These are phyloP conservation scores for Boletus reticuloceps DNA, from an alignment of 768 basidiomycete genomes.

Conservation along the genomic window DNA sequence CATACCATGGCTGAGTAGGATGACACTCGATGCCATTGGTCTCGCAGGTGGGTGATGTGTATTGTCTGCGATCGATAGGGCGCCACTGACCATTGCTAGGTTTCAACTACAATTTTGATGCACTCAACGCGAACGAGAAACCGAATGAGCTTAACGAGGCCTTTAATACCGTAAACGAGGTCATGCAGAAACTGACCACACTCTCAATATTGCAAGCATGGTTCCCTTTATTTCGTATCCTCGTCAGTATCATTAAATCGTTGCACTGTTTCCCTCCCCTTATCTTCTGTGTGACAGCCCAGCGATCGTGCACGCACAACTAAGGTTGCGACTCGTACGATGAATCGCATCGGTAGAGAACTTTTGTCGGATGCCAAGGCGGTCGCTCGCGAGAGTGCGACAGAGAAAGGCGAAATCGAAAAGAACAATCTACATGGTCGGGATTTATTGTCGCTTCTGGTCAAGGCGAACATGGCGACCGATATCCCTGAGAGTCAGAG, in stretches of 20 bases:
- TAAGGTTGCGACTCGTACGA: conserved; percentile 37
- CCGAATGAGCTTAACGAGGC: conserved; percentile 34
- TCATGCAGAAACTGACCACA: conserved; percentile 1
- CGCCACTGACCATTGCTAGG: conserved; percentile 11
- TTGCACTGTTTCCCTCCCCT: background rate
- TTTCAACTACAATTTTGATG: conserved; percentile 36
- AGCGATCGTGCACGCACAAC: conserved; percentile 16
- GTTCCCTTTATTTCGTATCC: conserved; percentile 37
- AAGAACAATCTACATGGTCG: conserved; percentile 36
- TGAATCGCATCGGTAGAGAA: conserved; percentile 48
- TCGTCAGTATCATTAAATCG: conserved; percentile 32
- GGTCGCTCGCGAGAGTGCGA: conserved; percentile 24
- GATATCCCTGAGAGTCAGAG: conserved; percentile 54
- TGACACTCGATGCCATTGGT: conserved; percentile 41
- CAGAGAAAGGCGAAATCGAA: conserved; percentile 31
- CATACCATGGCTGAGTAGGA: conserved; percentile 30
- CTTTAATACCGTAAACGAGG: conserved; percentile 26
- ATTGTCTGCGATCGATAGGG: background rate
- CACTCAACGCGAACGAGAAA: conserved; percentile 25
- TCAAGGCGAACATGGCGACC: conserved; percentile 61
- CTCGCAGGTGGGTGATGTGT: conserved; percentile 30
- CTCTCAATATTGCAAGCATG: conserved; percentile 33
- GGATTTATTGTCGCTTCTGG: conserved; percentile 59
- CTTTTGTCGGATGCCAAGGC: conserved; percentile 50
- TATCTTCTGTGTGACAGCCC: conserved; percentile 15